Evolutionary conservation across 192 early-diverging fungal species (phyloP).

Genomic region (Glomus cerebriforme): DNA sequence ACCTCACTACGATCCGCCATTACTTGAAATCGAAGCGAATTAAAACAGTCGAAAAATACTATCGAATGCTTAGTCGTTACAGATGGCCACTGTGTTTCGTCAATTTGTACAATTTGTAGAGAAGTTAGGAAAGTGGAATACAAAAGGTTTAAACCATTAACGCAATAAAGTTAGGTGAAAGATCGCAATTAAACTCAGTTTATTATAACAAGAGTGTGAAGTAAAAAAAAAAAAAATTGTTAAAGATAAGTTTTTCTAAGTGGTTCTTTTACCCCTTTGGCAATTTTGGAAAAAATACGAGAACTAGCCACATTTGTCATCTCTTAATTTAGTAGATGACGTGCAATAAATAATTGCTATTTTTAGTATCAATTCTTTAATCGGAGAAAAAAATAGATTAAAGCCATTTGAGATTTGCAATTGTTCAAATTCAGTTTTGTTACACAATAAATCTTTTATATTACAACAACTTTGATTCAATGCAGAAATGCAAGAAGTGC

Average conservation of each 20-base stretch:
- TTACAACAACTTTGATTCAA: too few species aligned
- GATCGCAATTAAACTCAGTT: not conserved
- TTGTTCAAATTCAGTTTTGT: not conserved
- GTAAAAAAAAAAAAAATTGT: not conserved
- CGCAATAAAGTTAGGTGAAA: not conserved
- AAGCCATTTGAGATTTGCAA: not conserved
- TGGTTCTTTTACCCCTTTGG: not conserved
- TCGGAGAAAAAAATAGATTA: not conserved
- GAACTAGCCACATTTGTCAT: not conserved
- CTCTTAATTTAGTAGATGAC: not conserved
- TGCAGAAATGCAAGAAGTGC: too few species aligned
- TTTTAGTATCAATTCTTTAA: not conserved
- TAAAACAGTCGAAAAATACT: not conserved
- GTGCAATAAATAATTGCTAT: not conserved
- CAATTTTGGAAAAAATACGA: not conserved
- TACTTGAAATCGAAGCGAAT: not conserved
- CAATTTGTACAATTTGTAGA: not conserved
- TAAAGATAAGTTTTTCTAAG: not conserved
- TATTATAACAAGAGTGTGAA: not conserved
- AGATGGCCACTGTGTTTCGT: not conserved
- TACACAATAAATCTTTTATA: too few species aligned
- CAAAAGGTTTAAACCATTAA: not conserved
- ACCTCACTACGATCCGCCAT: slow-evolving; percentile 22
- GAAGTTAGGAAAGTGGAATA: not conserved
- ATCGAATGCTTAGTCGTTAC: not conserved